A percentile compares a stretch with the other conserved stretches of the same genome.
Conservation (phyloP, 1,284 basidiomycete species). For the Baeospora myosura region DNA sequence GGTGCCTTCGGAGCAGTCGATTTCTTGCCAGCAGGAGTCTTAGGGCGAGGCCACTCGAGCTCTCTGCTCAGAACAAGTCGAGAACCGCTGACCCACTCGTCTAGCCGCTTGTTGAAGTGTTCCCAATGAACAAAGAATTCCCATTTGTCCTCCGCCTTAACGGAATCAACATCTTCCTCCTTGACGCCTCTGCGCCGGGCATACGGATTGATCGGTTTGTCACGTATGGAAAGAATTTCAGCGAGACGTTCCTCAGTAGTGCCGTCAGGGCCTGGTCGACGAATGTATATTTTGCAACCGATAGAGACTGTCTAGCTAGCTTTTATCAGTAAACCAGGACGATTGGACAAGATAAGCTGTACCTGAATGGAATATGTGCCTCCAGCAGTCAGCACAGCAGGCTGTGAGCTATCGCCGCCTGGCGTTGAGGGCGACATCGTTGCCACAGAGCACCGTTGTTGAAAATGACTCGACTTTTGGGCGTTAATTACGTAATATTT, state of each 20-base stretch:
- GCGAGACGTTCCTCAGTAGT: conserved; percentile 83
- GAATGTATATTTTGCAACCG: conserved; percentile 90
- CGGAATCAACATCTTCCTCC: conserved; percentile 35
- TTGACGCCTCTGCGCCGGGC: conserved; percentile 34
- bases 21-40: conserved; percentile 52
- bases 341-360: conserved; percentile 20
- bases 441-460: too few species aligned
- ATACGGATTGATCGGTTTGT: conserved; percentile 68
- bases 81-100: conserved; percentile 95
- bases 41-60: conserved; percentile 95
- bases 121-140: conserved; percentile 98
- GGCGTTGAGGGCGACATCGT: conserved; percentile 18
- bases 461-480: too few species aligned
- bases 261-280: conserved; percentile 68
- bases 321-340: conserved; percentile 16
- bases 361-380: conserved; percentile 74
- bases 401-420: conserved; percentile 39
- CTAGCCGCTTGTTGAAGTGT: conserved; percentile 95
- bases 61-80: conserved; percentile 81
- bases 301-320: conserved; percentile 73
- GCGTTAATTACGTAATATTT: too few species aligned
- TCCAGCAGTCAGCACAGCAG: conserved; percentile 61
- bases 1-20: conserved; percentile 33
- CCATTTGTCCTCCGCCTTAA: conserved; percentile 67
- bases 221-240: conserved; percentile 88